Evolutionary conservation across 805 yeast genomes (phyloP), one percentile per base, ranked within the genome.

Genomic region (Kluyveromyces aestuarii): DNA sequence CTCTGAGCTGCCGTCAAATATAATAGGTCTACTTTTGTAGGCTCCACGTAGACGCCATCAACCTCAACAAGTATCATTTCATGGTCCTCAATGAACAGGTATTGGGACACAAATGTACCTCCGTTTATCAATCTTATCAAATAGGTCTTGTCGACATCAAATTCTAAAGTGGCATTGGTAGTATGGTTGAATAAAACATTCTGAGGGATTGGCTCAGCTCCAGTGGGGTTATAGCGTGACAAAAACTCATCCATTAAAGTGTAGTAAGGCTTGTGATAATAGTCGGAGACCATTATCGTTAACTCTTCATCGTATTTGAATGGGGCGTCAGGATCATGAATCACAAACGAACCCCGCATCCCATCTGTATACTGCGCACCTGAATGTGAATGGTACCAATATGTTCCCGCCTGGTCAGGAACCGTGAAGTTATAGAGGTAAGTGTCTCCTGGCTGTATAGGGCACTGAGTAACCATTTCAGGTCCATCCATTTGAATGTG

Each of bases 1-100:
- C 97, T 72, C 68, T 90, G 96, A 9, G 91, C 96, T 18, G 84
- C 88, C 0, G 91, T 75, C 37, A 85, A 58, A 59, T 84, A 82
- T 30, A 84, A 54, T 61, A 78, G 70, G 30, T 77, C 73, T 5
- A 83, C 76, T 1, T 65, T 69, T 44, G 72, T 70, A 2, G 86
- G 86, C 52, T 81, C 72, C 25, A 81, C 81, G 49, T 73, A 80
- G 17, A 80, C 75, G 48, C 95, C 93, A 61, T 85, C 95, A 25
- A 82, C 79, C 61, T 84, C 93, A 33, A 85, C 84, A 35, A 85
- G 74, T 13, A 79, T 77, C 58, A 85, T 69, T n/a, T 74, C 78
- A 66, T 84, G 90, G 59, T 77, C 89, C 59, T 84, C 88, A 50
- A 85, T 66, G 45, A 73, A 75, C 25, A 85, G 55, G 60, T 76